Conservation (phyloP, 2,329 filamentous ascomycete species). For the Massarina eburnea region DNA sequence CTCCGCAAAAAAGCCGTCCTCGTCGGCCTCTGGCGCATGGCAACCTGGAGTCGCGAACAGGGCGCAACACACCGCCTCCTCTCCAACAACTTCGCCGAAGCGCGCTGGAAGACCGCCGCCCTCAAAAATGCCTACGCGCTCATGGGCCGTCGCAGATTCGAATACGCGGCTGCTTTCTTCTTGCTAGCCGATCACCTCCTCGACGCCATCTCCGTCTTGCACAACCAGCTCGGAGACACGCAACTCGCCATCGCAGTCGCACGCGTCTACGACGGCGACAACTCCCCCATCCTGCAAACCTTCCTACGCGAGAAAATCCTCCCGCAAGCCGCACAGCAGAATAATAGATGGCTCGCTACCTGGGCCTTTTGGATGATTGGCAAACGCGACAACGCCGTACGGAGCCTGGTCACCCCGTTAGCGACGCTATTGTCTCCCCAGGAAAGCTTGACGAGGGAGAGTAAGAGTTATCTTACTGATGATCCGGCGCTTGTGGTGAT, state of each 20-base stretch:
- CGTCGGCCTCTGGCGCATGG: conserved; percentile 92
- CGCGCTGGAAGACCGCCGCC: conserved; percentile 84
- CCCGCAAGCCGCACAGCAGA: conserved; percentile 72
- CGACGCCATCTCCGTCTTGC: conserved; percentile 82
- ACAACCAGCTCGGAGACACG: conserved; percentile 83
- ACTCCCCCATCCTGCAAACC: conserved; percentile 69
- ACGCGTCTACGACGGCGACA: conserved; percentile 84
- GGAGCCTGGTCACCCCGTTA: conserved; percentile 78
- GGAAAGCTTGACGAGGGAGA: conserved; percentile 62
- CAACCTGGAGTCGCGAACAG: conserved; percentile 86
- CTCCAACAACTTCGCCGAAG: conserved; percentile 86
- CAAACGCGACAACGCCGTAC: conserved; percentile 79
- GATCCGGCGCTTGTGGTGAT: conserved; percentile 87
- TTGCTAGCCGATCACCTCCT: conserved; percentile 81
- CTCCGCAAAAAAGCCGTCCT: conserved; percentile 88
- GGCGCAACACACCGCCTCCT: conserved; percentile 75
- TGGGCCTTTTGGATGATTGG: conserved; percentile 96
- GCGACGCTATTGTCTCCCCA: conserved; percentile 72
- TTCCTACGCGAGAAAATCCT: conserved; percentile 81
- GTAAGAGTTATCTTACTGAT: conserved; percentile 81
- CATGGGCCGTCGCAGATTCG: conserved; percentile 86
- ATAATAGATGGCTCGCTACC: conserved; percentile 89
- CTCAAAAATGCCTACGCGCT: conserved; percentile 96
- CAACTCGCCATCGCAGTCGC: conserved; percentile 88
- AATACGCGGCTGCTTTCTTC: conserved; percentile 96